A percentile compares a stretch with the other conserved stretches of the same genome.
Evolutionary conservation across 2,329 filamentous ascomycete genomes (phyloP).

Genomic region (Epichloe sylvatica): DNA sequence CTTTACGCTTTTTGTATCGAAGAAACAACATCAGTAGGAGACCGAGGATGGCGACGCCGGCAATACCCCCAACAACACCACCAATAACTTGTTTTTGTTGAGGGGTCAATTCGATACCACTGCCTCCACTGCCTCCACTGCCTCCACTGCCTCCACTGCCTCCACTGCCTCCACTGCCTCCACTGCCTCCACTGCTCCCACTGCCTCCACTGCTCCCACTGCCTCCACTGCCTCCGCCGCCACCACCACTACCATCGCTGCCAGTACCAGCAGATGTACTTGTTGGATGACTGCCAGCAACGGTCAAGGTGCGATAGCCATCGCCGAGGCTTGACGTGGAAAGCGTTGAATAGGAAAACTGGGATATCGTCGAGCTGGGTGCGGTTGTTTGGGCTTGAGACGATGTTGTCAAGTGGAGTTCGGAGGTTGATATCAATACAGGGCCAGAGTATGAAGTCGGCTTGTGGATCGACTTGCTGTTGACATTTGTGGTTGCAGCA

Average conservation of each 20-base stretch:
- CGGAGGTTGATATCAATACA: not conserved
- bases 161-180: not conserved
- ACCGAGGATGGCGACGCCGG: slow-evolving; percentile 42
- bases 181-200: slow-evolving; percentile 5
- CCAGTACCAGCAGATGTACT: not conserved
- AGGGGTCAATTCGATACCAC: slow-evolving; percentile 14
- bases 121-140: slow-evolving; percentile 1
- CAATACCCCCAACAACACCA: slow-evolving; percentile 43
- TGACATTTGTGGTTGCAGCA: not conserved
- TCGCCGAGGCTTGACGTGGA: not conserved
- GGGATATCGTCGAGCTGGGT: not conserved
- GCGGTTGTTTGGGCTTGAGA: not conserved
- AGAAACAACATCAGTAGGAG: slow-evolving; percentile 40
- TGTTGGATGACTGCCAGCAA: not conserved
- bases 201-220: not conserved
- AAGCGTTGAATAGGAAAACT: not conserved
- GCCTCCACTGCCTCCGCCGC: not conserved
- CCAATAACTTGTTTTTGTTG: slow-evolving; percentile 34
- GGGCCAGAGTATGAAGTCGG: not conserved
- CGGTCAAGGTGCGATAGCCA: not conserved
- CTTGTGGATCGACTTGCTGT: slow-evolving; percentile 3
- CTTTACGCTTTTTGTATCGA: slow-evolving; percentile 39
- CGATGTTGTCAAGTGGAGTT: not conserved
- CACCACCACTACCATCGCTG: not conserved
- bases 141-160: not conserved